These are phyloP conservation scores for Blastomyces gilchristii DNA, from an alignment of 2,329 filamentous ascomycete species.

Conservation along the genomic window DNA sequence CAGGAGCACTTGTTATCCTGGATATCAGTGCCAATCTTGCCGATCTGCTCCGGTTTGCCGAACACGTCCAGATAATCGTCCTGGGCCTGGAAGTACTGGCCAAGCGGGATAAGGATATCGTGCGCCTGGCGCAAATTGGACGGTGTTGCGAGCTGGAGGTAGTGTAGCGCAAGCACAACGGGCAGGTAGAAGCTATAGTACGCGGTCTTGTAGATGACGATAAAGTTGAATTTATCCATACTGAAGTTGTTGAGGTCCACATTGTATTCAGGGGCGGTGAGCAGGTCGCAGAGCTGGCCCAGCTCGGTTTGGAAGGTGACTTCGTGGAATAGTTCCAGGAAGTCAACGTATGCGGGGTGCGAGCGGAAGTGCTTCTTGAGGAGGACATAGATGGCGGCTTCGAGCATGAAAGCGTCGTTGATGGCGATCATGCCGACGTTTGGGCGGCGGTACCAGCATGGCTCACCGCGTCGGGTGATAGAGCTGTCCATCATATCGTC, in stretches of 20 bases:
- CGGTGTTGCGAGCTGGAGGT: conserved; percentile 71
- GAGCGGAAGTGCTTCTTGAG: conserved; percentile 88
- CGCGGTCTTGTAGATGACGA: conserved; percentile 98
- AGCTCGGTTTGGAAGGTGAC: conserved; percentile 88
- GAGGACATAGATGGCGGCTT: conserved; percentile 77
- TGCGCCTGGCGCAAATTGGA: conserved; percentile 83
- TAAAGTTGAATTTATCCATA: conserved; percentile 91
- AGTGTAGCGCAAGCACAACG: conserved; percentile 79
- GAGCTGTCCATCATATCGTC: conserved; percentile 98
- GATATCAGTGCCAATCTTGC: conserved; percentile 98
- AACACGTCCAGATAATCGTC: conserved; percentile 99
- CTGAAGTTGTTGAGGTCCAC: conserved; percentile 93
- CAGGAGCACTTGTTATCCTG: conserved; percentile 99
- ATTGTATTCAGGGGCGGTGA: conserved; percentile 89
- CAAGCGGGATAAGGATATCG: conserved; percentile 89
- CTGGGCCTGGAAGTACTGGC: conserved; percentile 98
- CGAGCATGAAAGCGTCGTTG: conserved; percentile 96
- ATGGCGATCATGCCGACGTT: conserved; percentile 92
- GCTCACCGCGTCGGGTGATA: conserved; percentile 85
- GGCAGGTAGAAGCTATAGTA: conserved; percentile 99
- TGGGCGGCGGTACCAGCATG: conserved; percentile 91
- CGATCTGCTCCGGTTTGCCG: conserved; percentile 81
- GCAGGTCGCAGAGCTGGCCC: conserved; percentile 85
- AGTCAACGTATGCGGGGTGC: conserved; percentile 78
- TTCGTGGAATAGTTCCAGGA: conserved; percentile 95